Conservation (phyloP, 2,329 filamentous ascomycete genomes). For the Nakataea oryzae region DNA sequence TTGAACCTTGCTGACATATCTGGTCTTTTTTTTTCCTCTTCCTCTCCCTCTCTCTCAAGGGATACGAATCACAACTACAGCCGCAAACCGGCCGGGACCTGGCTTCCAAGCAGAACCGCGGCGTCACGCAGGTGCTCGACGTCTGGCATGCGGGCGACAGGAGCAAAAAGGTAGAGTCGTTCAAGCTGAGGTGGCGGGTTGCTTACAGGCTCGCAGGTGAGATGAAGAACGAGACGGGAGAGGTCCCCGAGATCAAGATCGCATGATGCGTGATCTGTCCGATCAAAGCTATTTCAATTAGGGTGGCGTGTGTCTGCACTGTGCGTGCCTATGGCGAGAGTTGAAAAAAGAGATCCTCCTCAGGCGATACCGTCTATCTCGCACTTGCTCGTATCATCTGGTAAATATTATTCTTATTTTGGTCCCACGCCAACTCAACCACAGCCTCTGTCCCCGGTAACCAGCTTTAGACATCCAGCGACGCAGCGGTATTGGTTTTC, state of each 20-base stretch:
- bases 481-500: too few relatives aligned
- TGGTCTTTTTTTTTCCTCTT: neutral
- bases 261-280: slow-evolving; percentile 28
- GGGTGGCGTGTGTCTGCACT: neutral
- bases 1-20: slow-evolving; percentile 7
- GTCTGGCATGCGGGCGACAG: slow-evolving; percentile 63
- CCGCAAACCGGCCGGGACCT: slow-evolving; percentile 77
- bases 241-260: slow-evolving; percentile 70
- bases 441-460: too few relatives aligned
- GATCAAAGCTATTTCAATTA: neutral
- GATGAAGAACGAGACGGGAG: slow-evolving; percentile 69
- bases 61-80: slow-evolving; percentile 69
- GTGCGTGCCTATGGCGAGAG: neutral
- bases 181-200: slow-evolving; percentile 85
- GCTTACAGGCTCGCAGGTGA: slow-evolving; percentile 58
- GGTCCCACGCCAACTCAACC: neutral
- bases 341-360: neutral
- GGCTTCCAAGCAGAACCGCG: slow-evolving; percentile 58
- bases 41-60: slow-evolving; percentile 47
- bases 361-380: neutral
- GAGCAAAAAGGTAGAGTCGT: slow-evolving; percentile 58
- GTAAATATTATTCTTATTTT: neutral
- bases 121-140: slow-evolving; percentile 72
- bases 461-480: too few relatives aligned
- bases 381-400: neutral